Conservation (phyloP, 176 grass and related monocot species). For the Avena atlantica region DNA sequence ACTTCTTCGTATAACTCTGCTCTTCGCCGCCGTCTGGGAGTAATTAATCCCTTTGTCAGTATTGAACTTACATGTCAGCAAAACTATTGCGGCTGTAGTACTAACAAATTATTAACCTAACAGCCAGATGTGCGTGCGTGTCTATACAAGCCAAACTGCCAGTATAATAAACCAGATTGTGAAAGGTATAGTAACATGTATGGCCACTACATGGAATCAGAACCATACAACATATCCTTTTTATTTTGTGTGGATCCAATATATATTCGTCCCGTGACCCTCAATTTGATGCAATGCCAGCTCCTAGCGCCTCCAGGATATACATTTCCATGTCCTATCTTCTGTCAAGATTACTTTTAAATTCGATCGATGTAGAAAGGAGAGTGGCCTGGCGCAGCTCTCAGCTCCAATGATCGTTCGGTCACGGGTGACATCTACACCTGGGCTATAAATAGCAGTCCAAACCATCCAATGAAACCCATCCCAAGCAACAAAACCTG, state of each 20-base stretch:
- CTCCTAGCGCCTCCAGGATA: background rate
- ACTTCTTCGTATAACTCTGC: no score
- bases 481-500: background rate
- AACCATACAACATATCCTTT: no score
- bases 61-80: no score
- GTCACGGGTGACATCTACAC: background rate
- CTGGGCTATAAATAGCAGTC: constrained; percentile 34
- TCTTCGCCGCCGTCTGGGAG: no score
- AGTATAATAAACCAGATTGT: no score
- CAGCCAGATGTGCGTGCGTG: no score
- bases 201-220: no score
- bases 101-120: no score
- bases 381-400: background rate
- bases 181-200: no score
- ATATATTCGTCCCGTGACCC: background rate
- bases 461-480: background rate
- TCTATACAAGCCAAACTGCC: no score
- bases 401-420: background rate
- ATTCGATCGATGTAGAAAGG: background rate
- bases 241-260: background rate
- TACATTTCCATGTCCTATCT: background rate
- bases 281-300: background rate
- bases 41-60: no score
- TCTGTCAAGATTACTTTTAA: background rate
- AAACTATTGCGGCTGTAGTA: no score